phyloP scores from a whole-genome alignment of 2,329 filamentous ascomycete genomes.

The Colletotrichum destructivum region DNA sequence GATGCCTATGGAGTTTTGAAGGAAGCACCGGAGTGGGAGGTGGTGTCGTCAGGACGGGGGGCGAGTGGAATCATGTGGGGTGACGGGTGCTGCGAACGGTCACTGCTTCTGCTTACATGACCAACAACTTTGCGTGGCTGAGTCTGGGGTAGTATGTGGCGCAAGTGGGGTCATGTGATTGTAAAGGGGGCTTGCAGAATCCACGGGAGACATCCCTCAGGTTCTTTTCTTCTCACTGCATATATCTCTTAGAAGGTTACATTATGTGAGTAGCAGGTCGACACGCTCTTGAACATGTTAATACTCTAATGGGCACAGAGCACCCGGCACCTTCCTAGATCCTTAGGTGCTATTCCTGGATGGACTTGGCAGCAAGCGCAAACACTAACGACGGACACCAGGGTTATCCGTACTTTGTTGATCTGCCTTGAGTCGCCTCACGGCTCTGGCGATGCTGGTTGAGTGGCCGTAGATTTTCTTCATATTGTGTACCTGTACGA shows the following conservation, averaged over 20 bases:
- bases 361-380: constrained; percentile 22
- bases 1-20: constrained; percentile 15
- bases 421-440: constrained; percentile 1
- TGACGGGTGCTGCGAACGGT: constrained; percentile 31
- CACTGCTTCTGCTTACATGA: constrained; percentile 6
- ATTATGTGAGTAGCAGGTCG: fast-evolving
- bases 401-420: constrained; percentile 21
- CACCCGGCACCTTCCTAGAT: constrained; percentile 3
- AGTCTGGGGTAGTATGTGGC: constrained; percentile 38
- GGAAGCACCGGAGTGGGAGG: constrained; percentile 11
- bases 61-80: constrained; percentile 35
- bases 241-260: background rate
- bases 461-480: constrained; percentile 2
- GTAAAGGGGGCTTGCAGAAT: background rate
- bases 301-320: background rate
- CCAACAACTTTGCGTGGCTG: constrained; percentile 9
- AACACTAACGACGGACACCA: constrained; percentile 18
- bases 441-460: background rate
- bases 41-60: constrained; percentile 35
- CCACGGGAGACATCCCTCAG: background rate
- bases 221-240: constrained; percentile 5
- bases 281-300: background rate
- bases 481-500: no score
- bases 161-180: constrained; percentile 29
- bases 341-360: constrained; percentile 7